Evolutionary conservation across 2,329 filamentous ascomycete genomes (phyloP), one percentile per base, ranked within the genome.

Genomic region (Colletotrichum sp.): DNA sequence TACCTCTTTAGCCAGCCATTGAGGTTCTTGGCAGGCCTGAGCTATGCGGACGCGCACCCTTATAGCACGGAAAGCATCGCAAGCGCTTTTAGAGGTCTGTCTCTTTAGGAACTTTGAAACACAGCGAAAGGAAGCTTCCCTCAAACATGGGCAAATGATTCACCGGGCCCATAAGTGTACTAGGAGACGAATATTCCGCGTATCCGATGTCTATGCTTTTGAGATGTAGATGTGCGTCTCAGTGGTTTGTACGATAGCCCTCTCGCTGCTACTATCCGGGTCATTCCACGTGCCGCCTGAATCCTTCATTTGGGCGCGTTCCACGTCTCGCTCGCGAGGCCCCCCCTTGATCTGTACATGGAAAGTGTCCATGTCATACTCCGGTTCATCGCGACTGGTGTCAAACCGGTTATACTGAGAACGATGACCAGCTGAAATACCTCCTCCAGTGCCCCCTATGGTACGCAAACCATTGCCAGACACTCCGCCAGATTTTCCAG

Each of bases 381-480:
- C 64, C 15, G 64, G 39, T n/a, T 67, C 64, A 21, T 67, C 39
- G 8, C 39, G 39, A n/a, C 64, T 52, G 44, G 60, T 44, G 34
- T 72, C 70, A 21, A 72, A 60, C 34, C 70, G 30, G 6, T 72
- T 67, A 64, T 67, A 67, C 8, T 59, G 49, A 26, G 70, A 72
- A 13, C 63, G 70, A 16, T 67, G 32, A 15, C 16, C 24, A 18
- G 52, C 57, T 8, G 64, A 67, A 1, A 34, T n/a, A 0, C 16
- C 44, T 5, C 62, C 34, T 9, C 62, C 52, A 6, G 63, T 72
- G 21, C 70, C 70, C 4, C 70, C 70, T 18, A 72, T 67, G 13
- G 70, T 72, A 12, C 57, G 63, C 9, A 68, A 55, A 13, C 39
- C 63, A 8, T 67, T 57, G n/a, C 52, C 63, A 13, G 70, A 60